Evolutionary conservation across 2,329 filamentous ascomycete genomes (phyloP), one percentile per base, ranked within the genome.

Genomic region (Mariannaea sp.): DNA sequence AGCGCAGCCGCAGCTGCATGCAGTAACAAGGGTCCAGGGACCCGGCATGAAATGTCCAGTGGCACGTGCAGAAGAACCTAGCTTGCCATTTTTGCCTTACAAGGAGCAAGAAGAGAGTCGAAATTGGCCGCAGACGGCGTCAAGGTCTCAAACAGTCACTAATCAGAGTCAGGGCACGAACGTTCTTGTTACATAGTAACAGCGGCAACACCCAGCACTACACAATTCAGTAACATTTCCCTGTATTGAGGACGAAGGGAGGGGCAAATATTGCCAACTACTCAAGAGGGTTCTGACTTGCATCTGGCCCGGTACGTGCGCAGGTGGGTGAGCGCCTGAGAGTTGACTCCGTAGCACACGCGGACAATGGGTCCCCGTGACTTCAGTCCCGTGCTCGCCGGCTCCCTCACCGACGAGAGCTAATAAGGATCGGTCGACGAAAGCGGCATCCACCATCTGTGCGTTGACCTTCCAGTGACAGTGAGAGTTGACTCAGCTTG

Each of bases 11-110:
- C 44, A 49, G n/a, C 44, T 49, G 51, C 51, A 49, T 44, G 49
- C 44, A 38, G 26, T 24, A 35, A 40, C 40, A 24, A 38, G 33
- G 42, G 42, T 46, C 36, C 22, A 46, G 39, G 47, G 33, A 43
- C 38, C 41, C 45, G 42, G 43, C 45, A 53, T 43, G 40, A 43
- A 48, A 44, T 51, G 42, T 32, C 20, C 40, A 50, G 51, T 62
- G 61, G 61, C 61, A 64, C 59, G 61, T 65, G 59, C 59, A 52
- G 58, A 58, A 61, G 43, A 53, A 32, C 53, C 59, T 63, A n/a
- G n/a, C n/a, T n/a, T n/a, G n/a, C n/a, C n/a, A n/a, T n/a, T n/a
- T n/a, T n/a, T n/a, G n/a, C n/a, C n/a, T n/a, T n/a, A n/a, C n/a
- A n/a, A n/a, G n/a, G n/a, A n/a, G n/a, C n/a, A n/a, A n/a, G n/a